Base-by-base conservation (phyloP, 1,139 yeast species). In the Nakaseomyces delphensis region DNA sequence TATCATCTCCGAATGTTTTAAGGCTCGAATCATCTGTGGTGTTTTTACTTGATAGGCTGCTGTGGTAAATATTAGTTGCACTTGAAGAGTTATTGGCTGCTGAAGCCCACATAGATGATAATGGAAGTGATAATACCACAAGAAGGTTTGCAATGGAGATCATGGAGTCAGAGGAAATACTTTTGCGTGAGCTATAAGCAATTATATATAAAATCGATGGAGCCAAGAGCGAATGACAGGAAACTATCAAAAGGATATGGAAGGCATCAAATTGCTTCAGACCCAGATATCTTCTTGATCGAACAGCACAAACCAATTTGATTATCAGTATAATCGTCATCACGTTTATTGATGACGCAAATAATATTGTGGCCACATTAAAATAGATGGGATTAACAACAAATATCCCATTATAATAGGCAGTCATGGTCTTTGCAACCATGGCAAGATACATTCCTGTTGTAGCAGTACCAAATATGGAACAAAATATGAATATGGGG, bases 31-130 rank as follows among this genome's bases (percentile, higher is more conserved):
- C 20, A 11, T 33, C 35, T 31, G 20, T 23, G 15, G 13, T 25
- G 28, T 24, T 18, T 32, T 27, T 21, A 32, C 16, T 39, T 15
- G 36, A 29, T 11, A 27, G 18, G 20, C 19, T 4, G 42, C 36
- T 4, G 44, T 45, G 7, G 23, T 31, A 31, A 13, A 18, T 31
- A 31, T 3, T 10, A 20, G 27, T 60, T 10, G 72, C 63, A 10
- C 53, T 51, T 5, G 71, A 57, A 2, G 66, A 49, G 42, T 71
- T 71, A 50, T 76, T 76, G 2, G 77, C 71, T n/a, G 79, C 63
- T 3, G 74, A 63, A 1, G 96, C 95, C 96, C 96, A 87, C 71
- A 86, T 73, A 0, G 95, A 78, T 0, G 95, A 78, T 40, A 87
- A 64, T 1, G 96, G 96, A 43, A 87, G 67, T 7, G 87, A 81